Conservation (phyloP, 73 alveolate genomes). For the Paraurostyla sp. region DNA sequence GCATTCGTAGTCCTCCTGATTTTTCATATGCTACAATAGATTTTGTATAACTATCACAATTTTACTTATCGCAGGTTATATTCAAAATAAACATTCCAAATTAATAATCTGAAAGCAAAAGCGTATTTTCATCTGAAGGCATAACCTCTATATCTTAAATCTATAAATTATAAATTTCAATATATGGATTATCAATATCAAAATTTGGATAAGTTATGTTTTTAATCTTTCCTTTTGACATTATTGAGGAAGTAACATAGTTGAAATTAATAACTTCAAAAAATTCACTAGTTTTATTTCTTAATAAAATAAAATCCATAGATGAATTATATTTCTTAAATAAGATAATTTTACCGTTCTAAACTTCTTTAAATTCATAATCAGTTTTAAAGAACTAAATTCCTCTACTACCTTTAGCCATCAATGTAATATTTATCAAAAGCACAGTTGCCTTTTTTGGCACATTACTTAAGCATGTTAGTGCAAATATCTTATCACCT, state of each 20-base stretch:
- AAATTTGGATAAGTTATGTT: slow-evolving; percentile 14
- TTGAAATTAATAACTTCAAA: not conserved
- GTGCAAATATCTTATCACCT: not conserved
- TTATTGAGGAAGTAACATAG: not conserved
- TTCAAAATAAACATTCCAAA: not conserved
- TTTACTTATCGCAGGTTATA: not conserved
- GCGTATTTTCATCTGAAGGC: not conserved
- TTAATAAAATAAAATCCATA: not conserved
- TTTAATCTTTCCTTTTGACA: not conserved
- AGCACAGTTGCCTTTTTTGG: not conserved
- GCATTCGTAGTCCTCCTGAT: not conserved
- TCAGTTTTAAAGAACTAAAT: not conserved
- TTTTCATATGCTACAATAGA: not conserved
- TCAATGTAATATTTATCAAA: too few species aligned
- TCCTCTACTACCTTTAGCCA: too few species aligned
- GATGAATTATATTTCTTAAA: not conserved
- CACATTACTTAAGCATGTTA: not conserved
- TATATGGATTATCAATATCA: not conserved
- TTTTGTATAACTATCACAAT: not conserved
- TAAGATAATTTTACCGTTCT: not conserved
- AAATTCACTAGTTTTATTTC: slow-evolving; percentile 5
- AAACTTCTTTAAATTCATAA: not conserved
- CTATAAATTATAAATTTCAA: not conserved
- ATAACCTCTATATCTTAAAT: not conserved
- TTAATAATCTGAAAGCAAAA: not conserved